Percentiles rank a stretch among this genome's conserved stretches.
Conservation (phyloP, 2,329 filamentous ascomycete genomes). For the Diaporthe longicolla region DNA sequence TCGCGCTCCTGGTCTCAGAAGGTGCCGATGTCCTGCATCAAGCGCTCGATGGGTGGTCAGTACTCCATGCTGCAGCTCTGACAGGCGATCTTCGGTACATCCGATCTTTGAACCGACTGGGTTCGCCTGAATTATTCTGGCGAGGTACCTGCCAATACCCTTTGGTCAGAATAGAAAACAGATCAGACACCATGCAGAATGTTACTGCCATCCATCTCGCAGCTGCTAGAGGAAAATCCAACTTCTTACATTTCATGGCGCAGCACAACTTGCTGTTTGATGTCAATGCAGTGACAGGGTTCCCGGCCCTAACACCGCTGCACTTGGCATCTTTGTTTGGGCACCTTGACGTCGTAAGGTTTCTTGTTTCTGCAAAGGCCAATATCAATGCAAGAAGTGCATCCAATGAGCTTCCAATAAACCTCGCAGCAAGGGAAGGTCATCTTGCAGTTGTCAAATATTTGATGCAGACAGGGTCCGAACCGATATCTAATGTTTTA, state of each 20-base stretch:
- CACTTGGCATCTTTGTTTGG: fast-evolving
- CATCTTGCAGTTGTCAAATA: neutral
- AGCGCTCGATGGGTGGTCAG: neutral
- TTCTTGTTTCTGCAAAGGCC: neutral
- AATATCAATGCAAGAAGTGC: neutral
- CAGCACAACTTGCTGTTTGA: neutral
- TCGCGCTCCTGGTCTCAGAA: neutral
- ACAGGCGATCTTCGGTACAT: neutral
- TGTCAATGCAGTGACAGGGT: neutral
- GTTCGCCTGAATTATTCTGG: neutral
- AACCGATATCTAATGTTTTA: fast-evolving
- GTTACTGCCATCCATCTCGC: neutral
- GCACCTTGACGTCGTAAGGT: neutral
- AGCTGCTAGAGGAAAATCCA: fast-evolving
- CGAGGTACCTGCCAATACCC: neutral
- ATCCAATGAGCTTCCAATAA: fast-evolving
- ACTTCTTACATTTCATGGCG: neutral
- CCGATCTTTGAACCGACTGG: fast-evolving
- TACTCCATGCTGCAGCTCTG: neutral
- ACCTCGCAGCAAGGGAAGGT: fast-evolving
- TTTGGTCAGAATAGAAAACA: neutral
- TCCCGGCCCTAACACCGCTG: fast-evolving
- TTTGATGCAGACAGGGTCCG: neutral
- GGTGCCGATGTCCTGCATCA: neutral
- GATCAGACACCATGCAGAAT: neutral